phyloP scores from a whole-genome alignment of 1,139 yeast genomes.

The Candida sojae region DNA sequence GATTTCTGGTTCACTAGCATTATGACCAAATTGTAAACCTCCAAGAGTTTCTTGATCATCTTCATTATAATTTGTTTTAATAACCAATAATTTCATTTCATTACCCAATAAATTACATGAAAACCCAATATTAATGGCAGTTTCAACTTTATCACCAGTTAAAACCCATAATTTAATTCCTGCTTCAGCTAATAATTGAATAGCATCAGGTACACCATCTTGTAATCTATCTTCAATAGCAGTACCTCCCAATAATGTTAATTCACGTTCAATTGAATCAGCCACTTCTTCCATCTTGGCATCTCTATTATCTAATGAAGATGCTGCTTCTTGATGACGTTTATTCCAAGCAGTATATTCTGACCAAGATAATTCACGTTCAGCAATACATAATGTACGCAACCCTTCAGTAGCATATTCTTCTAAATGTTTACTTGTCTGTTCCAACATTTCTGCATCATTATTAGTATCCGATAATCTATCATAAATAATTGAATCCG shows the following conservation, averaged over 20 bases:
- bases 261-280: conserved; percentile 47
- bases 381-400: conserved; percentile 50
- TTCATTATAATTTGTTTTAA: conserved; percentile 31
- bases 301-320: conserved; percentile 45
- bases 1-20: conserved; percentile 26
- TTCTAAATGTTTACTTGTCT: conserved; percentile 44
- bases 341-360: conserved; percentile 47
- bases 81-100: conserved; percentile 47
- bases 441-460: conserved; percentile 29
- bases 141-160: conserved; percentile 54
- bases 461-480: conserved; percentile 38
- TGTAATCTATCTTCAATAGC: conserved; percentile 54
- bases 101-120: conserved; percentile 52
- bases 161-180: conserved; percentile 55
- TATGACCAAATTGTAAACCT: conserved; percentile 31
- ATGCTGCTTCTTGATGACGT: conserved; percentile 43
- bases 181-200: conserved; percentile 44
- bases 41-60: conserved; percentile 36
- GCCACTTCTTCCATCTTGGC: conserved; percentile 49
- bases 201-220: conserved; percentile 54
- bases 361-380: conserved; percentile 43
- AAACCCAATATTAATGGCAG: conserved; percentile 54
- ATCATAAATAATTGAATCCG: conserved; percentile 48
- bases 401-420: conserved; percentile 51
- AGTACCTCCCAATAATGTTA: conserved; percentile 50